Conservation (phyloP, 306 rosid genomes). For the Clitoria ternatea region DNA sequence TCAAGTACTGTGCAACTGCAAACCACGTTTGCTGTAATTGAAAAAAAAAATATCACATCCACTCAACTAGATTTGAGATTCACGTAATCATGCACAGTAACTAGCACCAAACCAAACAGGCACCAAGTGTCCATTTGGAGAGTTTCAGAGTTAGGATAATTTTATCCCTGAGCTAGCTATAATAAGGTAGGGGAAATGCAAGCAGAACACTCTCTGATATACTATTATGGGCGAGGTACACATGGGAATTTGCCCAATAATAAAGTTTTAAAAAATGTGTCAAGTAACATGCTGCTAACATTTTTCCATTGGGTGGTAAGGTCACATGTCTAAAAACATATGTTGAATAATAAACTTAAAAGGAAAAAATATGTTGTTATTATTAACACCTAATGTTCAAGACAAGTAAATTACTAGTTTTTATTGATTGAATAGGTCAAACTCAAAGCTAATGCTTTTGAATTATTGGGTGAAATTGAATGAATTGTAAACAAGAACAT, state of each 20-base stretch:
- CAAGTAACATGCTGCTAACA: too few species aligned
- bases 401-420: not conserved
- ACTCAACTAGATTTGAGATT: too few species aligned
- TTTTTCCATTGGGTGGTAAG: not conserved
- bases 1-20: too few species aligned
- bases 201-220: not conserved
- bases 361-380: not conserved
- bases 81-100: too few species aligned
- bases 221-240: not conserved
- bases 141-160: not conserved
- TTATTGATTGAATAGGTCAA: not conserved
- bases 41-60: too few species aligned
- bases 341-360: not conserved
- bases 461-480: not conserved
- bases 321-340: not conserved
- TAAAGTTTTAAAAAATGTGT: not conserved
- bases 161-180: not conserved
- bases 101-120: too few species aligned
- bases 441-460: conserved; percentile 5
- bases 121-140: not conserved
- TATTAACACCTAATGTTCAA: conserved; percentile 6
- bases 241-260: not conserved
- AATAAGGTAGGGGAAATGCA: not conserved
- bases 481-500: not conserved
- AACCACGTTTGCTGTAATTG: too few species aligned